Base-by-base conservation (phyloP, 2,329 filamentous ascomycete species). In the Diaporthe sp. region DNA sequence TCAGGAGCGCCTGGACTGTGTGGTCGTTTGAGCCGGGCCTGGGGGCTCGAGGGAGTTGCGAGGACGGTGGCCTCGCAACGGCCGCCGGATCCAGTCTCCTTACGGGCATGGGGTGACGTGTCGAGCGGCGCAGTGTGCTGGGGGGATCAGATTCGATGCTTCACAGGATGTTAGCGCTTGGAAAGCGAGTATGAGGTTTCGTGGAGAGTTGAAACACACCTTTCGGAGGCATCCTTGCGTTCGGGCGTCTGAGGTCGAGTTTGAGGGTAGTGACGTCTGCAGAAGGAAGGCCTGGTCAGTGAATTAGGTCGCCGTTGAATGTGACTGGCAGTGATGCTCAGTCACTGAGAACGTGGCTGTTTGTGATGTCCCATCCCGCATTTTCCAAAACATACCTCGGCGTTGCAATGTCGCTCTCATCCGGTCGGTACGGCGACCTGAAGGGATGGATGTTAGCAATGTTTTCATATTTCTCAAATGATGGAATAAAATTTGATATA, bases 1-100 rank as follows among this genome's bases (percentile, higher is more conserved):
- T 66, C 28, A 76, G 45, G 38, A 76, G 69, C 25, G 25, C 19
- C 30, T 74, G 72, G 5, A 74, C 35, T 2, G 61, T 66, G 38
- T 38, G 47, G 10, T 74, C 73, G n/a, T 60, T 35, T 2, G 68
- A 57, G 7, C 50, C 75, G 4, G 38, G 38, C 19, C 45, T 61
- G 33, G 69, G 69, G 28, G 17, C 60, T 50, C 60, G 38, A 33
- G 70, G 25, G 33, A 6, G 12, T 33, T 61, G 55, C 35, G 17
- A 42, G 40, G 50, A 8, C 4, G 30, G 9, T 12, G 42, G 33
- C 30, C 25, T 50, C 25, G 33, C 10, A 15, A 28, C 35, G 25
- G 38, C 57, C 8, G 35, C 5, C 4, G 45, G 19, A n/a, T 72
- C 35, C 3, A 28, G 35, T 8, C 40, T 64, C 19, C 15, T n/a